Base-by-base conservation (phyloP, 345 rosid species). In the Citrus medica region DNA sequence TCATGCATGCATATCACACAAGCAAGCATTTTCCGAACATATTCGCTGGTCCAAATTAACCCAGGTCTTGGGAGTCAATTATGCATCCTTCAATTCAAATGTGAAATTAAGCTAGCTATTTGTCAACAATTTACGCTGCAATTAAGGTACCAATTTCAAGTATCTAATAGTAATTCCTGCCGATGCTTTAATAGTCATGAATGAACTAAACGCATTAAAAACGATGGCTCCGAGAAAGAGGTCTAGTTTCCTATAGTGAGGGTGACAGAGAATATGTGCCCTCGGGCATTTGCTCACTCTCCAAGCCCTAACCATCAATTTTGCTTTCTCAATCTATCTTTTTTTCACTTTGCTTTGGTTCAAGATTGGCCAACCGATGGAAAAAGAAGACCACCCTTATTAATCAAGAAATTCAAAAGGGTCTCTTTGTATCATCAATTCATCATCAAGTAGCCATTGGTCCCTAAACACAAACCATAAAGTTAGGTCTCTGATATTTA, bases 201-300 rank as follows among this genome's bases (percentile, higher is more conserved):
- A 7, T 32, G 17, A 60, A 17, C 24, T 32, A 73, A n/a, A 46
- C 21, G 28, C 48, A 48, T 40, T 12, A 1, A n/a, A 2, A 24
- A 3, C 5, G 27, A 38, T 56, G 25, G 37, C 64, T 64, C 58
- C 21, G 21, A 71, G 38, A 77, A 67, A 46, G 58, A 16, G 64
- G 40, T n/a, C 6, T 62, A 65, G 60, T 9, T 72, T 27, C 46
- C 30, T 19, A 5, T 22, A 30, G 63, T 13, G 5, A 69, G 72
- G 69, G 59, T 68, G 63, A 70, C 74, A 77, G 1, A 48, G 89
- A 84, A 87, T 81, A 74, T 79, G 84, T 83, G 65, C 83, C 77
- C 58, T 60, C 16, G 2, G 27, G 46, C 84, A 78, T 55, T n/a
- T 33, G 33, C 9, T 40, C 55, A 5, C 76, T 56, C 67, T n/a